These are phyloP conservation scores for Ambrosiella beaveri DNA, from an alignment of 2,329 filamentous ascomycete species.

Conservation along the genomic window DNA sequence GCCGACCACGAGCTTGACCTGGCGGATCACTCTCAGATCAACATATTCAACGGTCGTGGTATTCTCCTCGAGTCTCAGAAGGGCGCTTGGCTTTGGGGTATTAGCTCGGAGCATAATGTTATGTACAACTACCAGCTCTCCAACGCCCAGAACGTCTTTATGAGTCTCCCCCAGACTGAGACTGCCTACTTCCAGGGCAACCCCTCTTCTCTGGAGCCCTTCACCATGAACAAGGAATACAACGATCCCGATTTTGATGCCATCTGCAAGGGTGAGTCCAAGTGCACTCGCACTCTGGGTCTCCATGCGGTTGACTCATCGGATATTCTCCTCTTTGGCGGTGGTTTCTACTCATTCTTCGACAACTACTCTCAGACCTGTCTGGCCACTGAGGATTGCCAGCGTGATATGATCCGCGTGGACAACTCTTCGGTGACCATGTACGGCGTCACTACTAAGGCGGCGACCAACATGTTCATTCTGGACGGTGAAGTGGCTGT, in stretches of 20 bases:
- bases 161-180: conserved; percentile 74
- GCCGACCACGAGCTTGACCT: conserved; percentile 80
- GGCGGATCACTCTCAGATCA: conserved; percentile 55
- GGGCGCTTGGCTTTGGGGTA: conserved; percentile 69
- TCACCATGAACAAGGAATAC: conserved; percentile 38
- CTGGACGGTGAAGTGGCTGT: conserved; percentile 37
- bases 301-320: conserved; percentile 51
- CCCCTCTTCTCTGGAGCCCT: conserved; percentile 52
- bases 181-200: conserved; percentile 80
- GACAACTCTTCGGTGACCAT: conserved; percentile 47
- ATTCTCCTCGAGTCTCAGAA: conserved; percentile 58
- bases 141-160: conserved; percentile 62
- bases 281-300: conserved; percentile 61
- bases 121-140: conserved; percentile 74
- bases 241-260: conserved; percentile 51
- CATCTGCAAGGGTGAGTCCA: conserved; percentile 27
- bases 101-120: conserved; percentile 47
- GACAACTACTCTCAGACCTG: conserved; percentile 64
- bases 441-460: conserved; percentile 59
- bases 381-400: conserved; percentile 49
- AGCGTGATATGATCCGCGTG: conserved; percentile 60
- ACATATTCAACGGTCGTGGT: conserved; percentile 77
- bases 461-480: conserved; percentile 54
- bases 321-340: conserved; percentile 53
- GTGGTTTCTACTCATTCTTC: conserved; percentile 67